Base-by-base conservation (phyloP, 805 yeast species). In the Nakazawaea pomicola region DNA sequence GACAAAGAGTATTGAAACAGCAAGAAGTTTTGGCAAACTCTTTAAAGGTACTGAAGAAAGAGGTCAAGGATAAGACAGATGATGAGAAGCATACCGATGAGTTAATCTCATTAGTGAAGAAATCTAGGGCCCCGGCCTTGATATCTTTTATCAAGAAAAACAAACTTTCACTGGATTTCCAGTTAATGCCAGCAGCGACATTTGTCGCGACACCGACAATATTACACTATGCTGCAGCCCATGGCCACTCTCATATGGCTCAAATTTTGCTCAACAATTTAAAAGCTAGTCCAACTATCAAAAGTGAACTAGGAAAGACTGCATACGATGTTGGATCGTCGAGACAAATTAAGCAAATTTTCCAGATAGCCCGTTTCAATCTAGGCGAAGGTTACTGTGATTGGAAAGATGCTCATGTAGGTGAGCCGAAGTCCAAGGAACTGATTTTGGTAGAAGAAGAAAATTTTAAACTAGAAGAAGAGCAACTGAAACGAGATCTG, bases 61-160 rank as follows among this genome's bases (percentile, higher is more conserved):
- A 33, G 11, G 50, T 52, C 6, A 28, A 38, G 32, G 51, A 27
- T 27, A 42, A 46, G 15, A 37, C 67, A 0, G 65, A 54, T 11
- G 64, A 60, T 7, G 88, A 74, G 31, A 61, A 55, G 33, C 78
- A 74, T 32, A 70, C 95, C 0, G 56, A 53, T 15, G 89, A 86
- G 46, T 52, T 89, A 9, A 57, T 81, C 1, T 58, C 67, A 2
- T 64, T 81, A 20, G 55, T 91, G 45, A 83, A 80, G 51, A 83
- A 80, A 49, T 83, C 88, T 4, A 82, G 80, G 50, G 85, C 89
- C 0, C 95, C 96, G 1, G 74, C 83, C 21, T 57, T 93, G 31
- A 62, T 83, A 0, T 62, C 77, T 1, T 85, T 78, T 52, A 46
- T 90, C 38, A 72, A 70, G 44, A 75, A 78, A 46, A 69, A 86